Conservation (phyloP, 768 basidiomycete genomes). For the Dioszegia aurantiaca region DNA sequence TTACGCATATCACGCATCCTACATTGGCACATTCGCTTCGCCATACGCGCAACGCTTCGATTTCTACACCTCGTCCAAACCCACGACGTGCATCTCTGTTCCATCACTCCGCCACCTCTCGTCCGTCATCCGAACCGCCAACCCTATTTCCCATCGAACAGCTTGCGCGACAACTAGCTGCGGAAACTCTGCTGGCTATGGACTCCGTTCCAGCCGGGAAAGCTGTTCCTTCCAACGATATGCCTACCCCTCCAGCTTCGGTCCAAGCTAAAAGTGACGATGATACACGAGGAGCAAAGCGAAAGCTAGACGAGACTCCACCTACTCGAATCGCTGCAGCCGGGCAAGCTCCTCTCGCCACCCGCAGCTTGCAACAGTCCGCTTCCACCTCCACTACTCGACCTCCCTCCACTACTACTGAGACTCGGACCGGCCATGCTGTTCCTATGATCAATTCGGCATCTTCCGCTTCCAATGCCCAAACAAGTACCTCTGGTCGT, state of each 20-base stretch:
- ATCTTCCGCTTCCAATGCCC: background rate
- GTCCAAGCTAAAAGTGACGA: constrained; percentile 18
- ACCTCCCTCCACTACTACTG: constrained; percentile 1
- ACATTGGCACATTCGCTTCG: background rate
- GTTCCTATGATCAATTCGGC: too few relatives aligned
- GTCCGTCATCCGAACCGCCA: constrained; percentile 12
- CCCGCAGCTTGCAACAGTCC: constrained; percentile 8
- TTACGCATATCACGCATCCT: background rate
- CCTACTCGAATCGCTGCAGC: constrained; percentile 5
- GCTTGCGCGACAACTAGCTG: constrained; percentile 51
- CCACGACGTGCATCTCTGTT: background rate
- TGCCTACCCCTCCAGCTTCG: constrained; percentile 7
- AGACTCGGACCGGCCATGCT: background rate
- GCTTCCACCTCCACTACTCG: background rate
- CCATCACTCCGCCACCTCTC: too few relatives aligned
- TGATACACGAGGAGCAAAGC: constrained; percentile 41
- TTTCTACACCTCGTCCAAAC: background rate
- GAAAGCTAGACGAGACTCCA: constrained; percentile 39
- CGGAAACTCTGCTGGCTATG: constrained; percentile 49
- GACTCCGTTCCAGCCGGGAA: constrained; percentile 25
- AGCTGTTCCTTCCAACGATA: background rate
- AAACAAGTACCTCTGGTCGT: too few relatives aligned
- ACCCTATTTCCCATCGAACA: constrained; percentile 20
- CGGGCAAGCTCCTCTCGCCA: background rate
- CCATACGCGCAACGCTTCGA: background rate